Evolutionary conservation across 2,329 filamentous ascomycete species (phyloP), one percentile per base, ranked within the genome.

Genomic region (Ustulina deusta): DNA sequence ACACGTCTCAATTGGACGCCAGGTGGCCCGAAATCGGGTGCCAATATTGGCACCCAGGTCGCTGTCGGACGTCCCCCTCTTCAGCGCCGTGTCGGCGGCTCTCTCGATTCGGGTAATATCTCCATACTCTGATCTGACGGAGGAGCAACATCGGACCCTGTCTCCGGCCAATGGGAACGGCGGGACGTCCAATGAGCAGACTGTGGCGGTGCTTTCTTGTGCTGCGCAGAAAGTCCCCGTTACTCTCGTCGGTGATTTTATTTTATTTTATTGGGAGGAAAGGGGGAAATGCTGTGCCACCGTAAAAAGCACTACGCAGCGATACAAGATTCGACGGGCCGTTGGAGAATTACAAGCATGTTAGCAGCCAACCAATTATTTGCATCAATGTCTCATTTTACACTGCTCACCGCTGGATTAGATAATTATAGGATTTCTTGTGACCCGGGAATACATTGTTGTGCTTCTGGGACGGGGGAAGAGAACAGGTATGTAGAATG

Each of bases 21-120:
- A 11, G 56, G 11, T 9, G 1, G 32, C 15, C 17, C 10, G 7
- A 48, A 25, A 11, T 36, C 49, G 49, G 15, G 48, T 36, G 62
- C 13, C 61, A 55, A n/a, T n/a, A n/a, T n/a, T 61, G 44, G 49
- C 38, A 32, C 51, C 42, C 34, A 61, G 15, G 49, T 38, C 7
- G 22, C 34, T 29, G 6, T 59, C 55, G 44, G 56, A 38, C 29
- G 40, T 17, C 32, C 15, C 42, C n/a, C 22, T 44, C 20, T 27
- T 65, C 65, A 61, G 65, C 61, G 55, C 61, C 56, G 65, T 52
- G 56, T 68, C 61, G 65, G 65, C 56, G 56, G 56, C 29, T 60
- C 36, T 56, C 40, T 27, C 29, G 20, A 29, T 44, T 22, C 46
- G 36, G 38, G 64, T 61, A 48, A 56, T 56, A 40, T 27, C 38